phyloP scores from a whole-genome alignment of 2,329 filamentous ascomycete genomes.

The Ustilaginoidea virens region DNA sequence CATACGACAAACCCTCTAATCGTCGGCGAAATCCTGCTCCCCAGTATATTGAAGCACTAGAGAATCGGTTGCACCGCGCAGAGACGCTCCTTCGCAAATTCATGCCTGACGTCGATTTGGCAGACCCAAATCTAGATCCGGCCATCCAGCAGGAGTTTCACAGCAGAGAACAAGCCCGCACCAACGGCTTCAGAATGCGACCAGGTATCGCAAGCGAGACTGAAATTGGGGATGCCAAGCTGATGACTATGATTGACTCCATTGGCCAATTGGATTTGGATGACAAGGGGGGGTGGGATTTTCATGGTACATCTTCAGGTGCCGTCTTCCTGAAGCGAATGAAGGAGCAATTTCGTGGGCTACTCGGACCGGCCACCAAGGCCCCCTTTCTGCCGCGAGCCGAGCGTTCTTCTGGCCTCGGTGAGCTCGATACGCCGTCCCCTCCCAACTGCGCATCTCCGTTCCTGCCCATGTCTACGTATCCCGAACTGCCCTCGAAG shows the following conservation, averaged over 20 bases:
- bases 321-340: conserved; percentile 77
- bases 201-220: conserved; percentile 15
- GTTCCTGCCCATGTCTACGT: conserved; percentile 33
- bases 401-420: conserved; percentile 31
- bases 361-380: conserved; percentile 50
- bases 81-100: conserved; percentile 66
- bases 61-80: conserved; percentile 67
- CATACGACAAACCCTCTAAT: conserved; percentile 90
- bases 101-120: conserved; percentile 70
- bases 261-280: conserved; percentile 85
- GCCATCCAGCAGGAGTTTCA: conserved; percentile 55
- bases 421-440: conserved; percentile 54
- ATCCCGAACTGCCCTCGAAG: conserved; percentile 54
- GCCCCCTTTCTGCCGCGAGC: conserved; percentile 41
- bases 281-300: conserved; percentile 86
- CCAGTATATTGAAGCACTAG: conserved; percentile 83
- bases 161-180: conserved; percentile 35
- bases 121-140: conserved; percentile 70
- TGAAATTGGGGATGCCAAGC: conserved; percentile 49
- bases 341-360: conserved; percentile 70
- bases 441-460: conserved; percentile 46
- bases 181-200: conserved; percentile 27
- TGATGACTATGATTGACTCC: conserved; percentile 90
- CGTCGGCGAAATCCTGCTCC: conserved; percentile 78
- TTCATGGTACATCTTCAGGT: conserved; percentile 85